phyloP scores from a whole-genome alignment of 2,329 filamentous ascomycete genomes.

The Paramyrothecium sp. region DNA sequence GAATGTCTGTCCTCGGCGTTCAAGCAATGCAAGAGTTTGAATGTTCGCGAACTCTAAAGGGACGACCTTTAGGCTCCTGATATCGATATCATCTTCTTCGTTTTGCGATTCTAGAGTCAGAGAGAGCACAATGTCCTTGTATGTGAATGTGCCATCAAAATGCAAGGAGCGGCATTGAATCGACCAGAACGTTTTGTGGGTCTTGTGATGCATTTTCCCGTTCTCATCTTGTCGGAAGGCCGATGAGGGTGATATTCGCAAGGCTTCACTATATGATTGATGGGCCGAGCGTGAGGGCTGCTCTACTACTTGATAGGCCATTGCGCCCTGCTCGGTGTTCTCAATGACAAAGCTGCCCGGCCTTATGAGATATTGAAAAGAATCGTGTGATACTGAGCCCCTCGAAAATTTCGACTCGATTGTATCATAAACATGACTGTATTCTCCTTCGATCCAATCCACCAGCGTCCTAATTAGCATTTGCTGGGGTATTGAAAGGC shows the following conservation, averaged over 20 bases:
- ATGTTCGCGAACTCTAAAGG: neutral
- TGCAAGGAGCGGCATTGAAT: neutral
- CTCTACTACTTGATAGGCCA: neutral
- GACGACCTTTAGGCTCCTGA: neutral
- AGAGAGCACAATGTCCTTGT: neutral
- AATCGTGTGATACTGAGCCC: neutral
- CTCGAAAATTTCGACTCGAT: neutral
- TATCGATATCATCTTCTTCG: neutral
- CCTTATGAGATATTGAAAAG: neutral
- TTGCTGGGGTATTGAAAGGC: neutral
- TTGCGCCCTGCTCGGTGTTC: neutral
- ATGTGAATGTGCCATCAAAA: neutral
- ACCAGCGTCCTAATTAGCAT: neutral
- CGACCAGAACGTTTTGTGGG: neutral
- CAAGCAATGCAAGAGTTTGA: neutral
- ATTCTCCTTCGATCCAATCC: neutral
- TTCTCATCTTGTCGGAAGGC: no score
- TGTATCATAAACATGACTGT: neutral
- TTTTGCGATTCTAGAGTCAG: neutral
- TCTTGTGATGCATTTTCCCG: neutral
- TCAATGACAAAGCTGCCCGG: neutral
- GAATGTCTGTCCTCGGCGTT: neutral
- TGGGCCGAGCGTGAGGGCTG: no score
- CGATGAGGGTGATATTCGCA: no score
- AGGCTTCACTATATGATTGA: no score